These are phyloP conservation scores for Talaromyces wortmannii DNA, from an alignment of 495 filamentous ascomycete genomes.

Conservation along the genomic window DNA sequence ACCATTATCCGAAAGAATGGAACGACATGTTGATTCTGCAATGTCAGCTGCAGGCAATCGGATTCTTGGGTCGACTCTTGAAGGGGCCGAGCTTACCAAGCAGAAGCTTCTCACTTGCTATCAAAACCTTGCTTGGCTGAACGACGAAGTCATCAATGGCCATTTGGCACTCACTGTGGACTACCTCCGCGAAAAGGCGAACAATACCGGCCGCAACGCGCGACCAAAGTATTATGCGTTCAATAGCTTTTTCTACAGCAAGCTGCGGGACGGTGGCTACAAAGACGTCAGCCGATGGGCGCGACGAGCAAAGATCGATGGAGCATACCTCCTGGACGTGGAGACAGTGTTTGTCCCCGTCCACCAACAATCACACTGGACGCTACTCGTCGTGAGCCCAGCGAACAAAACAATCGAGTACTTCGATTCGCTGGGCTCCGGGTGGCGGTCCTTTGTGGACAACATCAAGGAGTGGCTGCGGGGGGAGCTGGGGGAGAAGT, in stretches of 20 bases:
- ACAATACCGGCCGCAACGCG: slow-evolving; percentile 33
- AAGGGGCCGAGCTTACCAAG: slow-evolving; percentile 48
- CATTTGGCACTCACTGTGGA: slow-evolving; percentile 56
- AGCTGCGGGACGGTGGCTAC: slow-evolving; percentile 46
- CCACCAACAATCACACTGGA: slow-evolving; percentile 44
- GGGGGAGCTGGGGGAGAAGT: slow-evolving; percentile 49
- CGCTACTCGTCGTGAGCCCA: slow-evolving; percentile 65
- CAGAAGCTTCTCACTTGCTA: slow-evolving; percentile 59
- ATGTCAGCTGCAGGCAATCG: slow-evolving; percentile 16
- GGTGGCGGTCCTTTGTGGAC: slow-evolving; percentile 21
- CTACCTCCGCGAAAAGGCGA: slow-evolving; percentile 45
- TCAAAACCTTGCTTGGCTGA: slow-evolving; percentile 57
- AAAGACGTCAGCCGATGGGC: slow-evolving; percentile 44
- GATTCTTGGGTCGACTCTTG: slow-evolving; percentile 36
- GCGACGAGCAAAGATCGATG: slow-evolving; percentile 48
- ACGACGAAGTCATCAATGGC: slow-evolving; percentile 75
- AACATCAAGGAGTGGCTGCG: slow-evolving; percentile 49
- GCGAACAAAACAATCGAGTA: slow-evolving; percentile 57
- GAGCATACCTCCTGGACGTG: slow-evolving; percentile 43
- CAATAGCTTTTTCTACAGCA: slow-evolving; percentile 64
- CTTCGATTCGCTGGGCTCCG: slow-evolving; percentile 61
- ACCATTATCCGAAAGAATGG: slow-evolving; percentile 38
- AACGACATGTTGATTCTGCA: slow-evolving; percentile 13
- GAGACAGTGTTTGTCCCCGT: slow-evolving; percentile 60
- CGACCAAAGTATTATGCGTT: slow-evolving; percentile 63